Percentiles rank a stretch among this genome's conserved stretches.
Evolutionary conservation across 345 rosid species (phyloP).

Genomic region (Populus davidiana): DNA sequence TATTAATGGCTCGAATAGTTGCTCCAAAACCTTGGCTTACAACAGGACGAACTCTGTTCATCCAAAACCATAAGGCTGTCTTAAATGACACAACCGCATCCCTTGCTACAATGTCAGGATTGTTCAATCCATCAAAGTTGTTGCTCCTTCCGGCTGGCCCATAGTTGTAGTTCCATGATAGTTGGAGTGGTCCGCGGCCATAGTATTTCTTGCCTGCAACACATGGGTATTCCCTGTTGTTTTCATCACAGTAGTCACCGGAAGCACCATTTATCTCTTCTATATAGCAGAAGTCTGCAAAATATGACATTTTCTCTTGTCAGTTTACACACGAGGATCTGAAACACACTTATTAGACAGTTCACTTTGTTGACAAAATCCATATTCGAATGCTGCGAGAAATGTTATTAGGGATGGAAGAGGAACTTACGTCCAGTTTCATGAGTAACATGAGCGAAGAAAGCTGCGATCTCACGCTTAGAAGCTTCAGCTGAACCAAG

Average conservation of each 20-base stretch:
- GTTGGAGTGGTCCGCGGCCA: slow-evolving; percentile 66
- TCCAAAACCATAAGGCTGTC: slow-evolving; percentile 81
- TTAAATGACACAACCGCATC: slow-evolving; percentile 56
- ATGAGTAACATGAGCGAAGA: slow-evolving; percentile 49
- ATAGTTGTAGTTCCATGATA: slow-evolving; percentile 67
- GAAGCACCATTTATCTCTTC: slow-evolving; percentile 52
- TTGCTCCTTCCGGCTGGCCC: slow-evolving; percentile 50
- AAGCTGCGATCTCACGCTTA: slow-evolving; percentile 50
- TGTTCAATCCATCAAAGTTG: slow-evolving; percentile 48
- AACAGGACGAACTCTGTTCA: slow-evolving; percentile 44
- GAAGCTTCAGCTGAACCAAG: slow-evolving; percentile 34
- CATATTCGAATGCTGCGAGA: too few relatives aligned
- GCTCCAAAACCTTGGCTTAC: slow-evolving; percentile 65
- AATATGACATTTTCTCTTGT: background rate
- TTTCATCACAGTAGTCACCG: slow-evolving; percentile 41
- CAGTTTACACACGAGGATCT: too few relatives aligned
- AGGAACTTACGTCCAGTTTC: slow-evolving; percentile 44
- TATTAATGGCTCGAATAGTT: slow-evolving; percentile 60
- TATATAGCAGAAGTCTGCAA: slow-evolving; percentile 51
- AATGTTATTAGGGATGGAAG: background rate
- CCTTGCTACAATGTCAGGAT: slow-evolving; percentile 58
- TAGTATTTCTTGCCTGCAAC: slow-evolving; percentile 48
- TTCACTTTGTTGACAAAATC: too few relatives aligned
- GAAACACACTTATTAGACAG: too few relatives aligned
- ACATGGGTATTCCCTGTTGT: slow-evolving; percentile 48